phyloP scores from a whole-genome alignment of 306 rosid genomes.

The Lotus japonicus region DNA sequence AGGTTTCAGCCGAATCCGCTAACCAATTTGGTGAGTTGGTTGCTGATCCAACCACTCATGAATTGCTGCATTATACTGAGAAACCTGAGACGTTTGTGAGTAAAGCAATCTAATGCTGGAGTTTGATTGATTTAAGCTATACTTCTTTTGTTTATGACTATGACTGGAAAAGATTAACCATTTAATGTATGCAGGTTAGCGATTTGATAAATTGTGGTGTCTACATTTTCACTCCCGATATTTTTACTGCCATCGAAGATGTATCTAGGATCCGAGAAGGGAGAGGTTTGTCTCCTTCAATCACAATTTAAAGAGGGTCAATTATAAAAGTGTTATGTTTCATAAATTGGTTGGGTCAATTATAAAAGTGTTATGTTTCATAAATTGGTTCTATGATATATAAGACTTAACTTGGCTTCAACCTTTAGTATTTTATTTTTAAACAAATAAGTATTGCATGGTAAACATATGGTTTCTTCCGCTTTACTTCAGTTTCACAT shows the following conservation, averaged over 20 bases:
- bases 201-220: constrained; percentile 88
- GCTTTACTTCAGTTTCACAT: neutral
- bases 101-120: neutral
- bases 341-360: neutral
- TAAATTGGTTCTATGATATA: neutral
- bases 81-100: constrained; percentile 95
- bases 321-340: neutral
- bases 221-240: constrained; percentile 66
- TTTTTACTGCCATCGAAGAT: constrained; percentile 56
- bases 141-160: neutral
- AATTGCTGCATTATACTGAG: constrained; percentile 93
- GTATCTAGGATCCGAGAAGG: constrained; percentile 65
- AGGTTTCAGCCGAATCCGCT: constrained; percentile 97
- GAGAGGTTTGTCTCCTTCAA: constrained; percentile 50
- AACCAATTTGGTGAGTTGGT: constrained; percentile 83
- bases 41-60: constrained; percentile 83
- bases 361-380: neutral
- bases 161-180: constrained; percentile 16
- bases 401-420: neutral
- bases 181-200: constrained; percentile 53
- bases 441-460: neutral
- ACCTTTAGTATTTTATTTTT: too few relatives aligned
- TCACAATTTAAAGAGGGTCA: neutral
- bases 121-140: neutral
- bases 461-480: neutral